Conservation (phyloP, 2,329 filamentous ascomycete genomes). For the Trichoderma brevicompactum region DNA sequence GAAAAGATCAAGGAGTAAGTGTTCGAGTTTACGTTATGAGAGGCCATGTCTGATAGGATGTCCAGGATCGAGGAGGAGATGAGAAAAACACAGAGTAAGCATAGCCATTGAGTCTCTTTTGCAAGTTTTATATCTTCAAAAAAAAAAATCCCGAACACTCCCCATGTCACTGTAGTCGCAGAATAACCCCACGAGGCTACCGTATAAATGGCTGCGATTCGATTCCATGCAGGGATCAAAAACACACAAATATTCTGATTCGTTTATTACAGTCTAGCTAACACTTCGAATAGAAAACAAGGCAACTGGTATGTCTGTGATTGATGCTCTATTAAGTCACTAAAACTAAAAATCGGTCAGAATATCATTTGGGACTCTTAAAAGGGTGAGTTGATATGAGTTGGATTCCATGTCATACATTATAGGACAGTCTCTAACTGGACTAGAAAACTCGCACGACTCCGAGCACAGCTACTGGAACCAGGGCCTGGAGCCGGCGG, state of each 20-base stretch:
- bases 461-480: conserved; percentile 92
- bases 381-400: conserved; percentile 75
- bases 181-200: not conserved
- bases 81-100: conserved; percentile 94
- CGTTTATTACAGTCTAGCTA: conserved; percentile 35
- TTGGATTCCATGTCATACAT: not conserved
- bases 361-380: conserved; percentile 96
- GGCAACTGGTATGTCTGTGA: conserved; percentile 77
- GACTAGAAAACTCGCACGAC: conserved; percentile 86
- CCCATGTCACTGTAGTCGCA: not conserved
- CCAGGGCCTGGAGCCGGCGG: conserved; percentile 78
- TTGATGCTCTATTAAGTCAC: not conserved
- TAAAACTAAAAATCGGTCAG: conserved; percentile 51
- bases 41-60: conserved; percentile 33
- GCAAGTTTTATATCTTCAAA: not conserved
- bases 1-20: conserved; percentile 99
- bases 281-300: conserved; percentile 77
- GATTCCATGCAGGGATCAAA: not conserved
- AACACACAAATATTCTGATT: not conserved
- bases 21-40: not conserved
- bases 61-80: conserved; percentile 99
- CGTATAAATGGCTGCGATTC: not conserved
- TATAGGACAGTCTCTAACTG: conserved; percentile 27
- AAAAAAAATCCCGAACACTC: not conserved
- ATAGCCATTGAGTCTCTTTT: not conserved